phyloP scores from a whole-genome alignment of 2,329 filamentous ascomycete genomes.

The Incumbomyces delicatus region DNA sequence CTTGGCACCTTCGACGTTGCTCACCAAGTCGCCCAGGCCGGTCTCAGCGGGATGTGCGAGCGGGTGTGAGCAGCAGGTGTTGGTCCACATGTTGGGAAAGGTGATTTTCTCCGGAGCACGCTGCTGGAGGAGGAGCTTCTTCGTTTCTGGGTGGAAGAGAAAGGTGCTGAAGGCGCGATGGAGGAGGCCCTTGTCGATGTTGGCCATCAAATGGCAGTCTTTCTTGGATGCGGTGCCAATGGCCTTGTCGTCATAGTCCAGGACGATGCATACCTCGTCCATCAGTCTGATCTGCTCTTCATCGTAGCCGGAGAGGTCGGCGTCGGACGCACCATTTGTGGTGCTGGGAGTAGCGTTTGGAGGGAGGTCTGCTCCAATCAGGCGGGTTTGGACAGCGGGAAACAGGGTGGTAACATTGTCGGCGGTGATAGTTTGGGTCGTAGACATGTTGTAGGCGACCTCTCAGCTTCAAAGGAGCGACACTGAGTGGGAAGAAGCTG shows the following conservation, averaged over 20 bases:
- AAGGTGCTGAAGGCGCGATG: constrained; percentile 98
- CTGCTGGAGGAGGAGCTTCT: constrained; percentile 89
- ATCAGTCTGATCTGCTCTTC: constrained; percentile 96
- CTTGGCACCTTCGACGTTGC: constrained; percentile 77
- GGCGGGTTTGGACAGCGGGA: constrained; percentile 59
- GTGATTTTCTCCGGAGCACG: constrained; percentile 95
- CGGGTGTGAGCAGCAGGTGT: constrained; percentile 98
- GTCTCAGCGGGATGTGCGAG: constrained; percentile 87
- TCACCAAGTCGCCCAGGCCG: constrained; percentile 61
- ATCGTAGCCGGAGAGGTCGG: constrained; percentile 80
- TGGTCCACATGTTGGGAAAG: constrained; percentile 99
- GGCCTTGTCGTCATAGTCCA: constrained; percentile 81
- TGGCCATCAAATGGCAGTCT: constrained; percentile 96
- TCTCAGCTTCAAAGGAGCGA: constrained; percentile 4
- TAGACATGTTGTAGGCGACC: constrained; percentile 19
- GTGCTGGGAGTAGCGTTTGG: constrained; percentile 47
- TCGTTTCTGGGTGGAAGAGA: constrained; percentile 79
- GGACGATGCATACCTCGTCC: constrained; percentile 97
- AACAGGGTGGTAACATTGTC: constrained; percentile 81
- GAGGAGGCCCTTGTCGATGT: constrained; percentile 90
- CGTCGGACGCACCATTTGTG: constrained; percentile 23
- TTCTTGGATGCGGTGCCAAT: constrained; percentile 98
- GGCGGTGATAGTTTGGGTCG: constrained; percentile 56
- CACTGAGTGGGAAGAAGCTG: constrained; percentile 3
- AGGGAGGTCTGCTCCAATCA: constrained; percentile 41